These are phyloP conservation scores for Ochromonas danica DNA, from an alignment of 108 stramenopile genomes.

Conservation along the genomic window DNA sequence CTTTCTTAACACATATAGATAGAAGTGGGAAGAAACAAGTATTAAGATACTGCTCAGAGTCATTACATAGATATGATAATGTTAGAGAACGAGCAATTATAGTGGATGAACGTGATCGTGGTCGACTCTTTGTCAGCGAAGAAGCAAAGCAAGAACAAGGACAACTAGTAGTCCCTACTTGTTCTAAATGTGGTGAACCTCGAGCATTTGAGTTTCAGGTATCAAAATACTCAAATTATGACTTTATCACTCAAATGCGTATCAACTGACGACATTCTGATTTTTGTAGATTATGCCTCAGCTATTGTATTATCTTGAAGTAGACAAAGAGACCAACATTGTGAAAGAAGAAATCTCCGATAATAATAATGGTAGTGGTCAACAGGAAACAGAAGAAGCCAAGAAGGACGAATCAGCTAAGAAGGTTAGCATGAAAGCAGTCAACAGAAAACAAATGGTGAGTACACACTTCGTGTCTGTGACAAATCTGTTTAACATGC, in stretches of 20 bases:
- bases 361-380: too few relatives aligned
- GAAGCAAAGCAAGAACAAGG: not conserved
- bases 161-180: not conserved
- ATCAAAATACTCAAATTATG: not conserved
- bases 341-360: not conserved
- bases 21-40: conserved; percentile 18
- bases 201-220: conserved; percentile 29
- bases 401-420: too few relatives aligned
- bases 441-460: too few relatives aligned
- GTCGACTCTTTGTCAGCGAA: not conserved
- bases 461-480: too few relatives aligned
- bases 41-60: not conserved
- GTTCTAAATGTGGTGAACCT: not conserved
- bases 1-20: conserved; percentile 6
- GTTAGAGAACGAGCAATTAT: not conserved
- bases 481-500: too few relatives aligned
- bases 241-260: not conserved
- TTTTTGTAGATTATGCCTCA: conserved; percentile 10
- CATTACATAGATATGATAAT: not conserved
- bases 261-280: not conserved
- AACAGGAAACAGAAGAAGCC: too few relatives aligned
- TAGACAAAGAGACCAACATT: conserved; percentile 1
- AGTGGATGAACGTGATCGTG: not conserved
- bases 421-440: too few relatives aligned
- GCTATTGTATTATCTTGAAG: not conserved